Evolutionary conservation across 1,139 yeast genomes (phyloP).

Genomic region (Yamadazyma jaroonii): DNA sequence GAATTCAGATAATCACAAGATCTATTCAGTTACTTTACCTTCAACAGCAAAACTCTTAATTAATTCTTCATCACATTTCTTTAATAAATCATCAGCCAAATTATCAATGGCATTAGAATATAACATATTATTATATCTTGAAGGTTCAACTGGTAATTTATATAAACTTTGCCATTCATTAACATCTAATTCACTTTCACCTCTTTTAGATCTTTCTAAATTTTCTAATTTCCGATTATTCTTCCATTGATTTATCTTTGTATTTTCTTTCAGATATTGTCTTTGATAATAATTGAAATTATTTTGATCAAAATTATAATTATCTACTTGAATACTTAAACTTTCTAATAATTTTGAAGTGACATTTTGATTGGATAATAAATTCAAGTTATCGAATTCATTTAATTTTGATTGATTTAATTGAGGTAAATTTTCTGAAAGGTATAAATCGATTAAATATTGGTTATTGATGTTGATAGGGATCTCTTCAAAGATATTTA

Average conservation of each 20-base stretch:
- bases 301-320: slow-evolving; percentile 76
- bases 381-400: slow-evolving; percentile 41
- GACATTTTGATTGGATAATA: slow-evolving; percentile 43
- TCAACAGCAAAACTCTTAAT: slow-evolving; percentile 60
- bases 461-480: slow-evolving; percentile 63
- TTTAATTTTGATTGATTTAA: slow-evolving; percentile 16
- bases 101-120: slow-evolving; percentile 68
- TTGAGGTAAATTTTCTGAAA: slow-evolving; percentile 18
- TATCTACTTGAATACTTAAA: slow-evolving; percentile 72
- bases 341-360: slow-evolving; percentile 59
- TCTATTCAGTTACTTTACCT: slow-evolving; percentile 34
- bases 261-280: slow-evolving; percentile 66
- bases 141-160: slow-evolving; percentile 73
- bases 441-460: slow-evolving; percentile 39
- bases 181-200: slow-evolving; percentile 56
- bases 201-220: slow-evolving; percentile 54
- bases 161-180: slow-evolving; percentile 67
- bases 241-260: slow-evolving; percentile 74
- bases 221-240: slow-evolving; percentile 70
- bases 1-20: background rate
- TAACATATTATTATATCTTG: slow-evolving; percentile 71
- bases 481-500: slow-evolving; percentile 70
- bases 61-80: slow-evolving; percentile 61
- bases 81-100: slow-evolving; percentile 64
- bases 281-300: slow-evolving; percentile 84